Conservation (phyloP, 371 early-diverging fungal genomes). For the Saksenaea oblongispora region DNA sequence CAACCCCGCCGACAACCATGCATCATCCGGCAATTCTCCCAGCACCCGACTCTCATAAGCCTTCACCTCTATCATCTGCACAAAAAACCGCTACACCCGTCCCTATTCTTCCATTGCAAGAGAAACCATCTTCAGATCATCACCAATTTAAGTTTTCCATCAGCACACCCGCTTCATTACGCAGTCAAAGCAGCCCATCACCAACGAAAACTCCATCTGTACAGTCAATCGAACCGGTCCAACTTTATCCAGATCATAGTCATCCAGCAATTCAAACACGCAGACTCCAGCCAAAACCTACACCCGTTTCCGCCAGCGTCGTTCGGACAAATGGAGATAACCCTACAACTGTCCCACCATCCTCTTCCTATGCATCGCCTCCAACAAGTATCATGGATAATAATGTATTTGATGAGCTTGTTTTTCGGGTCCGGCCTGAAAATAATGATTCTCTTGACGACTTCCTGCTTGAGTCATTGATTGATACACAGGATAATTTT, state of each 20-base stretch:
- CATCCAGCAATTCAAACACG: constrained; percentile 7
- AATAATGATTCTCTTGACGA: not conserved
- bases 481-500: not conserved
- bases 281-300: not conserved
- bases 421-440: not conserved
- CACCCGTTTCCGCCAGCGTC: not conserved
- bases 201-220: not conserved
- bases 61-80: not conserved
- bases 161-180: constrained; percentile 38
- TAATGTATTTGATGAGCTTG: not conserved
- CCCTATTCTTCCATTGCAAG: constrained; percentile 10
- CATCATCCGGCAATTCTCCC: constrained; percentile 14
- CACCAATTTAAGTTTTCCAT: constrained; percentile 42
- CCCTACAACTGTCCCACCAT: not conserved
- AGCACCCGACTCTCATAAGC: not conserved
- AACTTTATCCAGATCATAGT: constrained; percentile 5
- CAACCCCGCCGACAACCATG: not conserved
- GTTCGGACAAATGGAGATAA: not conserved
- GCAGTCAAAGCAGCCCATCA: not conserved
- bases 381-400: not conserved
- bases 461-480: constrained; percentile 1
- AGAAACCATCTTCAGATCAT: not conserved
- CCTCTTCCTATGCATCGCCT: not conserved
- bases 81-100: not conserved
- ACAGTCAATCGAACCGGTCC: constrained; percentile 2